Evolutionary conservation across 176 grass and related monocot genomes (phyloP), one percentile per base, ranked within the genome.

Genomic region (Oryza punctata): DNA sequence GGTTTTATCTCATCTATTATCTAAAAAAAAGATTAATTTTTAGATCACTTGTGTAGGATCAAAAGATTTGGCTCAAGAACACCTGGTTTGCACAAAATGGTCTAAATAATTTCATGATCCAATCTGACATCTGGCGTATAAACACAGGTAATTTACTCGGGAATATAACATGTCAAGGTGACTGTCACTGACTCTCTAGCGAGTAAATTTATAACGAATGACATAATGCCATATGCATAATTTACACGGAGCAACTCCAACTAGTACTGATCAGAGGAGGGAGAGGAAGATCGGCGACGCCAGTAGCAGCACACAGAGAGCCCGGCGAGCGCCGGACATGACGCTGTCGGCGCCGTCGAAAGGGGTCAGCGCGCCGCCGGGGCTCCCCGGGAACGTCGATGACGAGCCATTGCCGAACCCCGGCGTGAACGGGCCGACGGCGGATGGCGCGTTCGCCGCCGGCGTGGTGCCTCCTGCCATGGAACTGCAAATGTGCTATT

Each of bases 401-500:
- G 57, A 61, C 41, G 81, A 66, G 9, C 43, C 44, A 5, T 26
- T 37, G 65, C 65, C 47, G 24, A 79, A 84, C 13, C 45, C 46
- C 7, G 89, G 88, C n/a, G 78, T 83, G 79, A 90, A 90, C 1
- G 88, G 88, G 75, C 10, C 16, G 40, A 87, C 30, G 75, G 75
- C 41, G 63, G 80, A 57, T 3, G 89, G 89, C 23, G 89, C 49
- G 84, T 10, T 87, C 63, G 88, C 88, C 2, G 24, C 8, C 75
- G 88, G 89, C 10, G 80, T 87, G 7, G 47, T 32, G 59, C 63
- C 67, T 70, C 89, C 89, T 13, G 84, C 38, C 84, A 33, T 80
- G 69, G 89, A 70, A 30, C 89, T 90, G 83, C 59, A 6, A 46
- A 28, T 5, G 27, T 13, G 15, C 7, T 0, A 52, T 40, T 40